Evolutionary conservation across 495 filamentous ascomycete genomes (phyloP).

Genomic region (Xylaria flabelliformis): DNA sequence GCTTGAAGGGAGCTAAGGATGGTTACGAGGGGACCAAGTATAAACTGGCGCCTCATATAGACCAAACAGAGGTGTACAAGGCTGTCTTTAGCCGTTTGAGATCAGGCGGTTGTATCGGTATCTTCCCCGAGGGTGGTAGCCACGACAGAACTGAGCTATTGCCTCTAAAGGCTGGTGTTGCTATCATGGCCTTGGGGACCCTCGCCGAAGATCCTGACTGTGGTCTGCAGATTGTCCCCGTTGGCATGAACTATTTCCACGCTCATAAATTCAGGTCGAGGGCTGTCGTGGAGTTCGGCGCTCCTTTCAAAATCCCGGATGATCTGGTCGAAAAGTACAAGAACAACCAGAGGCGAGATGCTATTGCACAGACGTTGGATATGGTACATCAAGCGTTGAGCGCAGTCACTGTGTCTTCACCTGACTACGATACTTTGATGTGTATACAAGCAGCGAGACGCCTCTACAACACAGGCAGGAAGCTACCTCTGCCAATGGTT

Average conservation of each 20-base stretch:
- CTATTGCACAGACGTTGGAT: constrained; percentile 80
- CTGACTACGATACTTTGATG: constrained; percentile 98
- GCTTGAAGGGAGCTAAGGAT: constrained; percentile 58
- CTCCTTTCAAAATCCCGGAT: constrained; percentile 78
- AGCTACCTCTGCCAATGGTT: constrained; percentile 90
- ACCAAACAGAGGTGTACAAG: constrained; percentile 92
- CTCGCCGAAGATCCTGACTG: constrained; percentile 87
- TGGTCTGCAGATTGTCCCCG: constrained; percentile 98
- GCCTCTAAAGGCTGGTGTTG: constrained; percentile 96
- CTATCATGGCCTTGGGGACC: constrained; percentile 96
- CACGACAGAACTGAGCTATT: constrained; percentile 94
- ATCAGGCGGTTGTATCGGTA: constrained; percentile 87
- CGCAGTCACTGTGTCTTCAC: constrained; percentile 89
- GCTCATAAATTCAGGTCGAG: constrained; percentile 97
- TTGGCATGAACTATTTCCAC: constrained; percentile 99
- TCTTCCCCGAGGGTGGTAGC: constrained; percentile 97
- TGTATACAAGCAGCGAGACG: constrained; percentile 94
- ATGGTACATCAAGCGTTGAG: constrained; percentile 84
- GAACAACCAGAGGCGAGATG: constrained; percentile 79
- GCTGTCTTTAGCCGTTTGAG: constrained; percentile 85
- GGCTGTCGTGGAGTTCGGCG: constrained; percentile 95
- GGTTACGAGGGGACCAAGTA: constrained; percentile 80
- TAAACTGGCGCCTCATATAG: constrained; percentile 90
- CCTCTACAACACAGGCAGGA: constrained; percentile 94
- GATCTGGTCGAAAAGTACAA: constrained; percentile 88